A percentile compares a stretch with the other conserved stretches of the same genome.
Evolutionary conservation across 2,329 filamentous ascomycete species (phyloP).

Genomic region (Hypoxylon sp.): DNA sequence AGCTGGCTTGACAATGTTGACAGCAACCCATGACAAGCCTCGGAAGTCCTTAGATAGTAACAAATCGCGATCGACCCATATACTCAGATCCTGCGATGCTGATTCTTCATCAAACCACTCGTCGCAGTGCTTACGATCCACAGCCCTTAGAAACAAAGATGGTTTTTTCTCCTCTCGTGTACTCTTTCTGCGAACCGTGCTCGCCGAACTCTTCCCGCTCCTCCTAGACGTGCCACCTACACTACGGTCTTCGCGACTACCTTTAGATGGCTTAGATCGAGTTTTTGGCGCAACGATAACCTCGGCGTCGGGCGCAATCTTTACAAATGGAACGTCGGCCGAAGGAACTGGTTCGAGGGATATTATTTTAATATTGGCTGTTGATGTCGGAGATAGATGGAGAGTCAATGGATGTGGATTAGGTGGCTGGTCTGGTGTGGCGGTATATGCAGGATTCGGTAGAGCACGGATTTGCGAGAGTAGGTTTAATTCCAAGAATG

Average conservation of each 20-base stretch:
- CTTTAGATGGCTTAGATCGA: conserved; percentile 72
- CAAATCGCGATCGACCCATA: conserved; percentile 87
- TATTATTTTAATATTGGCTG: conserved; percentile 87
- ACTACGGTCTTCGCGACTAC: conserved; percentile 78
- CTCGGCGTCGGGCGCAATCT: conserved; percentile 92
- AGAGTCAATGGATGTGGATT: conserved; percentile 83
- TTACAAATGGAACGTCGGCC: conserved; percentile 79
- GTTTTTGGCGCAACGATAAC: conserved; percentile 97
- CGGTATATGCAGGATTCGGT: conserved; percentile 79
- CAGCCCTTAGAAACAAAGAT: conserved; percentile 79
- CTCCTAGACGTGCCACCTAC: conserved; percentile 81
- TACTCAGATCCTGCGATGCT: conserved; percentile 66
- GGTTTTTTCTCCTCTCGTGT: conserved; percentile 71
- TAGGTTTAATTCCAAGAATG: conserved; percentile 93
- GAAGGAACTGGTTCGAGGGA: conserved; percentile 80
- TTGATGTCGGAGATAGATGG: conserved; percentile 93
- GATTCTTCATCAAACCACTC: conserved; percentile 82
- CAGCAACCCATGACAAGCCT: conserved; percentile 78
- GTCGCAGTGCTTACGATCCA: conserved; percentile 73
- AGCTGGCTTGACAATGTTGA: conserved; percentile 87
- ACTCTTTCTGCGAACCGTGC: conserved; percentile 68
- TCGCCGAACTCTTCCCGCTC: conserved; percentile 77
- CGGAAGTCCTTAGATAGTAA: conserved; percentile 76
- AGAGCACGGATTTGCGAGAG: conserved; percentile 91
- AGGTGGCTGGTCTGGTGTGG: conserved; percentile 58